Evolutionary conservation across 768 basidiomycete species (phyloP).

Genomic region (Hortiboletus campestris): DNA sequence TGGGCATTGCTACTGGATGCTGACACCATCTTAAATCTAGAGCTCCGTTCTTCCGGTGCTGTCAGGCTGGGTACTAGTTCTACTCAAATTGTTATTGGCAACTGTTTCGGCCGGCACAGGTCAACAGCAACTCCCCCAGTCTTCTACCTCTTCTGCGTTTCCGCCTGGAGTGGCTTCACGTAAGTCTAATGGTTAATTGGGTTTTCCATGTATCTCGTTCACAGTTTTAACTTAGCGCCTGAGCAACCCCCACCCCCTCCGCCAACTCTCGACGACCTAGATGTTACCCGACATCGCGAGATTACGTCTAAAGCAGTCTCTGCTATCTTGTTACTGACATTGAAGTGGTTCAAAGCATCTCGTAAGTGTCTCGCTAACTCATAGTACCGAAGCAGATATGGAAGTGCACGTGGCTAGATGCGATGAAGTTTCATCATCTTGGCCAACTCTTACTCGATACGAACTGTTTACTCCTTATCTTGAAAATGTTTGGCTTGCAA

Average conservation of each 20-base stretch:
- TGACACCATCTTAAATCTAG: slow-evolving; percentile 40
- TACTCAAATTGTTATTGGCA: slow-evolving; percentile 88
- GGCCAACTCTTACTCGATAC: slow-evolving; percentile 95
- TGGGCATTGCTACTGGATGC: not conserved
- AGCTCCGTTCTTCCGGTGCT: slow-evolving; percentile 79
- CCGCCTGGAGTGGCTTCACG: slow-evolving; percentile 70
- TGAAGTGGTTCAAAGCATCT: slow-evolving; percentile 99
- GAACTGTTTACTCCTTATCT: slow-evolving; percentile 86
- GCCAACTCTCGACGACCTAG: slow-evolving; percentile 85
- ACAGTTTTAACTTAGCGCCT: slow-evolving; percentile 40
- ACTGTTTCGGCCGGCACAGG: slow-evolving; percentile 82
- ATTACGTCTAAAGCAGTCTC: slow-evolving; percentile 97
- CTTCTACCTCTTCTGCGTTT: slow-evolving; percentile 67
- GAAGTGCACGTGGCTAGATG: slow-evolving; percentile 52
- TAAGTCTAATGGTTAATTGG: slow-evolving; percentile 32
- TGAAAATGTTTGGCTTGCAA: slow-evolving; percentile 98
- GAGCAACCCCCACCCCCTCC: slow-evolving; percentile 65
- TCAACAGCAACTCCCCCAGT: slow-evolving; percentile 54
- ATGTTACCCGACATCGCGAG: slow-evolving; percentile 92
- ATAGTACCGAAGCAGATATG: not conserved
- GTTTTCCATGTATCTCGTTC: not conserved
- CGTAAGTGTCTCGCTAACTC: slow-evolving; percentile 54
- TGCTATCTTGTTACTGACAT: slow-evolving; percentile 81
- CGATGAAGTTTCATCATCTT: slow-evolving; percentile 98
- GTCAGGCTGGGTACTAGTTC: slow-evolving; percentile 88